Base-by-base conservation (phyloP, 2,329 filamentous ascomycete species). In the Alternaria incomplexa region DNA sequence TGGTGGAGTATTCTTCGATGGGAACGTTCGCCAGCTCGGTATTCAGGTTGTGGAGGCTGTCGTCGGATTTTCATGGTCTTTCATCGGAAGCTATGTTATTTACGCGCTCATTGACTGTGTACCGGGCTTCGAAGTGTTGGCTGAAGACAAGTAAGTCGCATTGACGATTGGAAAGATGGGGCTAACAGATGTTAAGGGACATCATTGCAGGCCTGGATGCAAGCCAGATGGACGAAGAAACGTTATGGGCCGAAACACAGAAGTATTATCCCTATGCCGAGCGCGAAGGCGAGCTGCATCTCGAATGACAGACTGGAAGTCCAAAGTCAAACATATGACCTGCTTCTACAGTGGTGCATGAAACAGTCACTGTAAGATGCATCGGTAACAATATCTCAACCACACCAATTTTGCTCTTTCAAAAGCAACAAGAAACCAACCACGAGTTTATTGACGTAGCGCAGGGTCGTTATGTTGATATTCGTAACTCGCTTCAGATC, bases 1-100 rank as follows among this genome's bases (percentile, higher is more conserved):
- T 13, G 84, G 85, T 0, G 85, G 85, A 6, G 84, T 85, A 0
- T 78, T 87, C 60, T 86, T 87, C 63, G 84, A 87, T 67, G 84
- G 84, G 0, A 86, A 88, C 65, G 67, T 81, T 20, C 74, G 76
- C 22, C 85, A 87, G 64, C 72, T 86, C 1, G 82, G 83, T 17
- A 75, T 86, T 6, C 85, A 87, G 72, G 72, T 86, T 26, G 76
- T 86, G 5, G 85, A 87, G 66, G 84, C 84, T 1, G 23, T 83
- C 10, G 80, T 86, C 57, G 84, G 85, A 1, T 85, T 86, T 62
- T 77, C 76, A 0, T 86, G 85, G 84, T 81, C 81, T 0, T 87
- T 86, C 64, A 71, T 81, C 5, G 83, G 81, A 5, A 83, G 81
- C 26, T 87, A 84, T 68, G 66, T 79, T 6, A 78, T 87, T 8